Percentiles rank a stretch among this genome's conserved stretches.
Conservation (phyloP, 805 yeast species). For the Kurtzmaniella cleridarum region DNA sequence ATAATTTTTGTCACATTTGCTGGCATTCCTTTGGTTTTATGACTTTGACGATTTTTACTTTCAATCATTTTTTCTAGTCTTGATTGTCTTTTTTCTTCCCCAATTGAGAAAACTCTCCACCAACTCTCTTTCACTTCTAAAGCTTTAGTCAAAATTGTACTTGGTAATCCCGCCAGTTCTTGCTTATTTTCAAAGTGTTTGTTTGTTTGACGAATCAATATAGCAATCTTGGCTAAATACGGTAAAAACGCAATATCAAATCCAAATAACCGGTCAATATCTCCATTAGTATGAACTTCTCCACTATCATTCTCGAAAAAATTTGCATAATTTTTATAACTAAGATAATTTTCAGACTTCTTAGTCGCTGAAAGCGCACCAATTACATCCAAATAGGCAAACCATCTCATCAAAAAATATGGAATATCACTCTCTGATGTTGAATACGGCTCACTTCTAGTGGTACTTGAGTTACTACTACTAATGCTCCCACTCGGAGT, state of each 20-base stretch:
- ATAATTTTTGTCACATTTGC: constrained; percentile 17
- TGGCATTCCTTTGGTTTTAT: constrained; percentile 8
- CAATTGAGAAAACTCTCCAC: constrained; percentile 14
- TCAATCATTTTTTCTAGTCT: constrained; percentile 14
- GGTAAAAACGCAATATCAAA: constrained; percentile 61
- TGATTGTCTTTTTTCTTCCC: constrained; percentile 22
- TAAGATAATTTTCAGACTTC: constrained; percentile 25
- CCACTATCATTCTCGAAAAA: constrained; percentile 15
- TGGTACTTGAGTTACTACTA: neutral
- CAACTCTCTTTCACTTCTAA: constrained; percentile 23
- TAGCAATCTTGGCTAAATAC: constrained; percentile 45
- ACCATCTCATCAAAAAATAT: constrained; percentile 62
- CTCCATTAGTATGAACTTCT: constrained; percentile 13
- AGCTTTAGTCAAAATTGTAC: constrained; percentile 16
- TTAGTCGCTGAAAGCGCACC: constrained; percentile 56
- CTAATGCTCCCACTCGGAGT: constrained; percentile 2
- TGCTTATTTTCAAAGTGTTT: constrained; percentile 8
- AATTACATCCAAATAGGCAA: constrained; percentile 59
- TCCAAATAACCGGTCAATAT: constrained; percentile 60
- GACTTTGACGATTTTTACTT: neutral
- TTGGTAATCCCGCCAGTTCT: constrained; percentile 10
- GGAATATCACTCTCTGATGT: constrained; percentile 37
- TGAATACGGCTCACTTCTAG: constrained; percentile 5
- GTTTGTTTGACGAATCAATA: constrained; percentile 26
- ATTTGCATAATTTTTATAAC: constrained; percentile 1